Conservation (phyloP, 495 filamentous ascomycete genomes). For the Emericellopsis terricola region DNA sequence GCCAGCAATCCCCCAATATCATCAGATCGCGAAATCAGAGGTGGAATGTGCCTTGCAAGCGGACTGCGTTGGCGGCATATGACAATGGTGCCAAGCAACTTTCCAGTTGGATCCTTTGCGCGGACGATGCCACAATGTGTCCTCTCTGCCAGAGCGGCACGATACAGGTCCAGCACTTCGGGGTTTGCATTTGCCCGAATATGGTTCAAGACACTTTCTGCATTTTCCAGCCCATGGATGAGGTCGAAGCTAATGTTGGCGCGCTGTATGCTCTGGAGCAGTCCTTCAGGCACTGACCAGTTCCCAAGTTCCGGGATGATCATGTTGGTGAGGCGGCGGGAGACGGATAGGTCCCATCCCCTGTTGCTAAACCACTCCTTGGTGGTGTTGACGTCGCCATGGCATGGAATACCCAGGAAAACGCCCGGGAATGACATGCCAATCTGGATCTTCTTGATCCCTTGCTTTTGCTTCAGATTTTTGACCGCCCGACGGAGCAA, state of each 20-base stretch:
- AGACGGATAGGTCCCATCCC: constrained; percentile 30
- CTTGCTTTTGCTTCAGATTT: constrained; percentile 39
- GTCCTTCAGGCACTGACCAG: constrained; percentile 59
- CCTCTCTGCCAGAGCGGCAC: constrained; percentile 52
- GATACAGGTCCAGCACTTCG: constrained; percentile 71
- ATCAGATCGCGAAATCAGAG: constrained; percentile 31
- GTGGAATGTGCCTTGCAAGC: constrained; percentile 52
- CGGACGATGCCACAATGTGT: constrained; percentile 66
- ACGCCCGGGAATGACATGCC: constrained; percentile 62
- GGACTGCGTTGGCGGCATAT: constrained; percentile 52
- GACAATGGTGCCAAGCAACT: constrained; percentile 65
- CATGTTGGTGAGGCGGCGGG: constrained; percentile 39
- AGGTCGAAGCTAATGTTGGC: constrained; percentile 58
- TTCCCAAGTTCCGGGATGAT: constrained; percentile 42
- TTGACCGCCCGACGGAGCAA: constrained; percentile 69
- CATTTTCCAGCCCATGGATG: constrained; percentile 61
- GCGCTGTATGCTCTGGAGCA: constrained; percentile 49
- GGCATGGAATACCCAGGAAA: constrained; percentile 59
- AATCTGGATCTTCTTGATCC: constrained; percentile 58
- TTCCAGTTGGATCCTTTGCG: constrained; percentile 50
- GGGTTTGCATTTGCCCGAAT: constrained; percentile 58
- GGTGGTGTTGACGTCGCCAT: constrained; percentile 26
- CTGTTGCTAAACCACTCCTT: constrained; percentile 34
- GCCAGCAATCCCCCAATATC: constrained; percentile 63
- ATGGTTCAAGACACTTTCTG: constrained; percentile 57